Conservation (phyloP, 2,329 filamentous ascomycete genomes). For the Canariomyces notabilis region DNA sequence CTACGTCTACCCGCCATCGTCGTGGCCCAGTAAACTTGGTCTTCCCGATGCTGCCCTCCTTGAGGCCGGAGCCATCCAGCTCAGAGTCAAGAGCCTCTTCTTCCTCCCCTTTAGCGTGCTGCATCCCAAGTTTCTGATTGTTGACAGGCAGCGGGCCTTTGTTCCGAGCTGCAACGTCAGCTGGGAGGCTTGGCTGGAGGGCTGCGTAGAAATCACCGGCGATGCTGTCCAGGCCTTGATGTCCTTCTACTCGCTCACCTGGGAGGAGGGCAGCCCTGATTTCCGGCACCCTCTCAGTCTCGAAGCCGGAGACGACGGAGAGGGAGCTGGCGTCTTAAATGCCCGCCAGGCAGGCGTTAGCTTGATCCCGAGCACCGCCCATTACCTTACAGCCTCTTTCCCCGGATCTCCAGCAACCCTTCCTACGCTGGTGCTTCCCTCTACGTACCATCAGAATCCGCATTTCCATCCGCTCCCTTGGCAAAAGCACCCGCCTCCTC, state of each 20-base stretch:
- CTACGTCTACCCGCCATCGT: slow-evolving; percentile 52
- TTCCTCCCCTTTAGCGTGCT: slow-evolving; percentile 78
- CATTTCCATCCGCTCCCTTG: slow-evolving; percentile 57
- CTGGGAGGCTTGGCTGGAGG: slow-evolving; percentile 86
- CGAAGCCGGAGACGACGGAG: not conserved
- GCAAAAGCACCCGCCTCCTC: slow-evolving; percentile 43
- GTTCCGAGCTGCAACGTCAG: slow-evolving; percentile 80
- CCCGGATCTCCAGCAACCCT: slow-evolving; percentile 22
- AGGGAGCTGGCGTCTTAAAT: not conserved
- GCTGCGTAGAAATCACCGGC: slow-evolving; percentile 63
- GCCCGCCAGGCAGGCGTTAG: slow-evolving; percentile 6
- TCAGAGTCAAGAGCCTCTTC: slow-evolving; percentile 73
- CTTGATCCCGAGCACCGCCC: slow-evolving; percentile 21
- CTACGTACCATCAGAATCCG: slow-evolving; percentile 66
- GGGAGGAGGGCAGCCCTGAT: slow-evolving; percentile 41
- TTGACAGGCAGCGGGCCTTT: slow-evolving; percentile 63
- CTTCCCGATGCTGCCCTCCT: slow-evolving; percentile 52
- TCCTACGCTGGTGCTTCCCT: slow-evolving; percentile 64
- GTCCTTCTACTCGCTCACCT: slow-evolving; percentile 64
- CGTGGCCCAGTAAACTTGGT: slow-evolving; percentile 59
- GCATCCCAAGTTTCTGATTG: slow-evolving; percentile 76
- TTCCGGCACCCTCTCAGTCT: slow-evolving; percentile 6
- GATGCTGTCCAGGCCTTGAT: slow-evolving; percentile 57
- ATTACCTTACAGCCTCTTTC: slow-evolving; percentile 16
- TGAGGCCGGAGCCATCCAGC: slow-evolving; percentile 55